phyloP scores from a whole-genome alignment of 371 early-diverging fungal species.

The Mycotypha africana region DNA sequence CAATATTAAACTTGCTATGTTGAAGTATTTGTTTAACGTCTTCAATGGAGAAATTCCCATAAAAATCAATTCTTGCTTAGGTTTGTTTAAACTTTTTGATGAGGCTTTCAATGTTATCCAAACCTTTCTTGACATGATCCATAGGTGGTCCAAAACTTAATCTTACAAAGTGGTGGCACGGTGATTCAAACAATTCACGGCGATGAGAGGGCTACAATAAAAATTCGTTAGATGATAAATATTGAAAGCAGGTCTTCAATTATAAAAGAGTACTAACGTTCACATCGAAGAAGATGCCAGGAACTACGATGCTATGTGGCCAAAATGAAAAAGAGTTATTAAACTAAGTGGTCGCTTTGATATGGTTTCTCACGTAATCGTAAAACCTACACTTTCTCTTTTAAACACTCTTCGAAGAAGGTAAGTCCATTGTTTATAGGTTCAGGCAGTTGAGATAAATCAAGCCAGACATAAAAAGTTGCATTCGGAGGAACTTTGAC shows the following conservation, averaged over 20 bases:
- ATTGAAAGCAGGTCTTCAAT: background rate
- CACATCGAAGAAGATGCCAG: constrained; percentile 51
- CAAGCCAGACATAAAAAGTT: constrained; percentile 52
- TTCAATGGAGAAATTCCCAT: too few species aligned
- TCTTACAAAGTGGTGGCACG: constrained; percentile 49
- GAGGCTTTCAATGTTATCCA: constrained; percentile 18
- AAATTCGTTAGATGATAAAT: background rate
- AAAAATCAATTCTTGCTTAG: too few species aligned
- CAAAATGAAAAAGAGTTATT: too few species aligned
- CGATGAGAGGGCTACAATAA: constrained; percentile 37
- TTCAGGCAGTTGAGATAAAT: constrained; percentile 32
- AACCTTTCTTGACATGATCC: constrained; percentile 36
- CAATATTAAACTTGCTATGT: too few species aligned
- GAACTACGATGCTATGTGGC: constrained; percentile 39
- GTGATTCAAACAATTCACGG: constrained; percentile 47
- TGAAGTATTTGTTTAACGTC: too few species aligned
- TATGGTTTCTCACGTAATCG: too few species aligned
- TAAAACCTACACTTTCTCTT: constrained; percentile 42
- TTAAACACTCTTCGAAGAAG: constrained; percentile 49
- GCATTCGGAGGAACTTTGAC: constrained; percentile 38
- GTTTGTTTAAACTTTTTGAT: constrained; percentile 5
- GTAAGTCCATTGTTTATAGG: constrained; percentile 43
- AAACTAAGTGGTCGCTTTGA: too few species aligned
- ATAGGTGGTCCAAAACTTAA: constrained; percentile 48
- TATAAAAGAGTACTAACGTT: constrained; percentile 24